Percentiles rank a stretch among this genome's conserved stretches.
phyloP scores from a whole-genome alignment of 2,329 filamentous ascomycete genomes.

The Epichloe elymi region DNA sequence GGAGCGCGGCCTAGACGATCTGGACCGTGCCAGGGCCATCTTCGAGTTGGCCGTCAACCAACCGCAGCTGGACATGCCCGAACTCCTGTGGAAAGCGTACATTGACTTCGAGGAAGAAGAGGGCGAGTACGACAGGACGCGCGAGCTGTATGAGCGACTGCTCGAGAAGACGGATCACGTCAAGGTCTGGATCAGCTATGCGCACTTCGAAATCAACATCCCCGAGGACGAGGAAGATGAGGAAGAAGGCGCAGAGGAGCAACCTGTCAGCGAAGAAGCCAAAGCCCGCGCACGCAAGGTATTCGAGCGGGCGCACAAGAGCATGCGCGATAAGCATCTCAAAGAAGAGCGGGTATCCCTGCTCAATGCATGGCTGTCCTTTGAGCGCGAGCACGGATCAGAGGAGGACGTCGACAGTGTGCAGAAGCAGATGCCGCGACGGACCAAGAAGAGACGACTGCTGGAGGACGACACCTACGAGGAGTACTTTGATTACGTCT shows the following conservation, averaged over 20 bases:
- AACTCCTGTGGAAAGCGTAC: constrained; percentile 93
- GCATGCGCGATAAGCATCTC: constrained; percentile 79
- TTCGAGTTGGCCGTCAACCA: constrained; percentile 84
- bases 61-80: constrained; percentile 84
- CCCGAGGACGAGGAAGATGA: constrained; percentile 56
- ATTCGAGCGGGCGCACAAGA: constrained; percentile 74
- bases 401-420: constrained; percentile 66
- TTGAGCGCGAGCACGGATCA: constrained; percentile 75
- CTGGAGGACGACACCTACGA: constrained; percentile 84
- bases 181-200: constrained; percentile 98
- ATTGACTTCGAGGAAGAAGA: constrained; percentile 98
- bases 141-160: constrained; percentile 76
- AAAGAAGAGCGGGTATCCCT: constrained; percentile 90
- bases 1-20: constrained; percentile 79
- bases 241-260: constrained; percentile 44
- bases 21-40: constrained; percentile 77
- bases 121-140: constrained; percentile 73
- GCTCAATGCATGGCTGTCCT: constrained; percentile 83
- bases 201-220: constrained; percentile 94
- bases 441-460: constrained; percentile 83
- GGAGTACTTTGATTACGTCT: constrained; percentile 95
- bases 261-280: constrained; percentile 64
- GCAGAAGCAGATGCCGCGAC: constrained; percentile 84
- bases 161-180: constrained; percentile 94
- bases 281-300: constrained; percentile 70